Percentiles rank a stretch among this genome's conserved stretches.
Conservation (phyloP, 768 basidiomycete genomes). For the Psilocybe sp. region DNA sequence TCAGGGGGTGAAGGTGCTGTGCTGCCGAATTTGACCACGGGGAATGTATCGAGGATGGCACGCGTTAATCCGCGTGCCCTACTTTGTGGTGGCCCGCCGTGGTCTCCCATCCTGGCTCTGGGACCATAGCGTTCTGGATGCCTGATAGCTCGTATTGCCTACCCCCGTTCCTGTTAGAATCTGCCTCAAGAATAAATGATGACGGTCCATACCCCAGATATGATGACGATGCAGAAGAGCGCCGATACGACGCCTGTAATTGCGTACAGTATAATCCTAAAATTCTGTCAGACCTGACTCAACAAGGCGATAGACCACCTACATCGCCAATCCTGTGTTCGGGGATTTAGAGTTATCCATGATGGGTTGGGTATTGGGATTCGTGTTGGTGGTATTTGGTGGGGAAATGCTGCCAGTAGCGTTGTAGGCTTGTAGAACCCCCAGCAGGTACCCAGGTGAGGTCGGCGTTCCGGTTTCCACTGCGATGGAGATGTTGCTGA, state of each 20-base stretch:
- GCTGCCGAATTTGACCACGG: conserved; percentile 79
- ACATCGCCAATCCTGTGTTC: conserved; percentile 79
- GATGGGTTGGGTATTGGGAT: conserved; percentile 13
- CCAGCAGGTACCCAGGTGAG: conserved; percentile 64
- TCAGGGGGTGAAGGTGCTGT: conserved; percentile 8
- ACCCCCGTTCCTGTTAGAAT: conserved; percentile 8
- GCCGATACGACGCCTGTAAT: conserved; percentile 89
- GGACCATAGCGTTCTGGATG: conserved; percentile 93
- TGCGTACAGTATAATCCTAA: conserved; percentile 79
- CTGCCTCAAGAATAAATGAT: conserved; percentile 1
- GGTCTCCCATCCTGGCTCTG: conserved; percentile 40
- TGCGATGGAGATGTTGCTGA: conserved; percentile 37
- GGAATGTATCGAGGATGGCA: conserved; percentile 95
- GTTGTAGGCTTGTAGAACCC: conserved; percentile 63
- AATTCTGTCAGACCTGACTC: conserved; percentile 5
- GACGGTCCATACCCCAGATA: conserved; percentile 63
- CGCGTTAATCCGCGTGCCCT: conserved; percentile 84
- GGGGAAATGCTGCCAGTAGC: conserved; percentile 37
- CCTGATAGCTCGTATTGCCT: conserved; percentile 80
- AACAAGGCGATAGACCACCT: conserved; percentile 16
- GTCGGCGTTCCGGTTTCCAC: conserved; percentile 40
- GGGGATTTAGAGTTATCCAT: conserved; percentile 16
- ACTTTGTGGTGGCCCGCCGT: conserved; percentile 47
- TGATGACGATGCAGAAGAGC: conserved; percentile 80
- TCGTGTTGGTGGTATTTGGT: conserved; percentile 20